Percentiles rank a stretch among this genome's conserved stretches.
phyloP scores from a whole-genome alignment of 768 basidiomycete species.

The Mycena capillaripes region DNA sequence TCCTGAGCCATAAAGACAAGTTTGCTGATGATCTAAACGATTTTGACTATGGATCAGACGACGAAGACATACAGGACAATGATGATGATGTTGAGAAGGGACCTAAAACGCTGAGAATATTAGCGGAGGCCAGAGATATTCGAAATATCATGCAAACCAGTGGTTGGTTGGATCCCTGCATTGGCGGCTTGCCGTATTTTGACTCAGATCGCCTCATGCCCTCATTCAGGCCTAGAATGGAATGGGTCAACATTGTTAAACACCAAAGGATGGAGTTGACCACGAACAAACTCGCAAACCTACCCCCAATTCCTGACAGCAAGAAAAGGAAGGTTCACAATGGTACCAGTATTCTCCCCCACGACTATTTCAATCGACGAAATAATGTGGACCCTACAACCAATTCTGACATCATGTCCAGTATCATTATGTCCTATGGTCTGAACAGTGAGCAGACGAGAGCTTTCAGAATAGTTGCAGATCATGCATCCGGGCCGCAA shows the following conservation, averaged over 20 bases:
- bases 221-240: neutral
- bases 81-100: no score
- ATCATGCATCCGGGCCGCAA: neutral
- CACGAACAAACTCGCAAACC: neutral
- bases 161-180: neutral
- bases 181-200: neutral
- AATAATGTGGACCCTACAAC: neutral
- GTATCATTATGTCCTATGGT: neutral
- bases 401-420: neutral
- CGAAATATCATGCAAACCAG: neutral
- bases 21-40: no score
- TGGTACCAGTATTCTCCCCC: neutral
- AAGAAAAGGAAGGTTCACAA: neutral
- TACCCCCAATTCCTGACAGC: neutral
- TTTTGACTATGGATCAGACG: no score
- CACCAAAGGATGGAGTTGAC: neutral
- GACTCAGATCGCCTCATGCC: neutral
- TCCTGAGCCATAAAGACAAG: no score
- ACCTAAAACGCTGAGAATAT: no score
- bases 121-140: neutral
- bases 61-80: no score
- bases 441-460: neutral
- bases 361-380: neutral
- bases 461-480: neutral
- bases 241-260: neutral